A percentile compares a stretch with the other conserved stretches of the same genome.
Conservation (phyloP, 169 alveolate species). For the Eimeria brunetti region DNA sequence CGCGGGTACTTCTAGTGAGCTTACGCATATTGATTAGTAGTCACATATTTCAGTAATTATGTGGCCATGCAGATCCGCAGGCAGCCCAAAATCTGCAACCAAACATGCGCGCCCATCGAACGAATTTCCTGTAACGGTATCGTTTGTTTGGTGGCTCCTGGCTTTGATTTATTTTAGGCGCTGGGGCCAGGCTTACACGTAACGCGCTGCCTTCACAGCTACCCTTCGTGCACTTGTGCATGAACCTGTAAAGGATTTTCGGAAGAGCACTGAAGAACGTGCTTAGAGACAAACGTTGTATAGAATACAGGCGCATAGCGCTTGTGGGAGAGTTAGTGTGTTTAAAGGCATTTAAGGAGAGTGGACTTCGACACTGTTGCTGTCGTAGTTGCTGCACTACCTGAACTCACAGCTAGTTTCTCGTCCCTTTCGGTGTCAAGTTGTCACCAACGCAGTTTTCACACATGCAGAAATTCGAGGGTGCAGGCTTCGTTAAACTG, state of each 20-base stretch:
- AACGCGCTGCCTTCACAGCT: not conserved
- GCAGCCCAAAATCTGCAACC: not conserved
- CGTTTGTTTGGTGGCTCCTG: not conserved
- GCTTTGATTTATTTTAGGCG: not conserved
- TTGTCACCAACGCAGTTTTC: not conserved
- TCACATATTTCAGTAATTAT: not conserved
- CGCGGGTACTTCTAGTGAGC: not conserved
- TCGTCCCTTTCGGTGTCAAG: not conserved
- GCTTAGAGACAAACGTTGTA: not conserved
- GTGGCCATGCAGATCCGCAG: not conserved
- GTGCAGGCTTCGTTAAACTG: not conserved
- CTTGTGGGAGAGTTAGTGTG: not conserved
- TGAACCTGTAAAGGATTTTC: not conserved
- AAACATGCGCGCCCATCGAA: not conserved
- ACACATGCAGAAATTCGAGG: not conserved
- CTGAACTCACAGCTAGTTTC: not conserved
- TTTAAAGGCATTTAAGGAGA: not conserved
- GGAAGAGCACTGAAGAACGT: not conserved
- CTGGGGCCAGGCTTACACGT: not conserved
- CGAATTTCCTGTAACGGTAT: too few species aligned
- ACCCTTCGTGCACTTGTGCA: not conserved
- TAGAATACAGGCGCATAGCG: not conserved
- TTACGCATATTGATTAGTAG: not conserved
- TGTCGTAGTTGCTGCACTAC: not conserved
- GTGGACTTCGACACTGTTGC: not conserved